Conservation (phyloP, 352 stramenopile genomes). For the Phytopythium ostracodes region DNA sequence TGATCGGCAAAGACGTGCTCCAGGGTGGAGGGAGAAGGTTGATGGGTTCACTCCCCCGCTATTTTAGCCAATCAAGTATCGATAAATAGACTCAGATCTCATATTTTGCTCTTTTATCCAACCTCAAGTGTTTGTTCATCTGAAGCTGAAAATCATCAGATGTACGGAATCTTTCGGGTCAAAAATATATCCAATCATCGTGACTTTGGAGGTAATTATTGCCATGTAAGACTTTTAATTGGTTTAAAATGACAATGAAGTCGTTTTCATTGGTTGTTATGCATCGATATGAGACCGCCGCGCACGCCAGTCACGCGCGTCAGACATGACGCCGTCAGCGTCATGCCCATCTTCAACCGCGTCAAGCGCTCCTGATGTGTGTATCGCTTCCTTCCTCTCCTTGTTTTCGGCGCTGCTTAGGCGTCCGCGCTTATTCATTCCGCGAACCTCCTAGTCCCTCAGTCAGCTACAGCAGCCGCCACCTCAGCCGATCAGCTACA, state of each 20-base stretch:
- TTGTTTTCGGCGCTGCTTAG: background rate
- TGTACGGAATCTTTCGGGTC: background rate
- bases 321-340: background rate
- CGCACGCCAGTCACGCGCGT: background rate
- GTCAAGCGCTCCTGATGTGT: background rate
- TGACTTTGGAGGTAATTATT: background rate
- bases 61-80: background rate
- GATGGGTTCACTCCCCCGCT: background rate
- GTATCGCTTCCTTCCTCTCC: background rate
- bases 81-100: background rate
- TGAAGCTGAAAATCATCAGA: background rate
- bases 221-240: background rate
- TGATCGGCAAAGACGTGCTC: background rate
- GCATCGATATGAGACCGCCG: background rate
- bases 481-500: too few relatives aligned
- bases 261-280: background rate
- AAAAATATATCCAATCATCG: background rate
- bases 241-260: too few relatives aligned
- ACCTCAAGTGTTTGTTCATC: background rate
- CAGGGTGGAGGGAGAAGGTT: background rate
- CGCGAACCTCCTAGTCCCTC: background rate
- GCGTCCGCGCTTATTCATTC: background rate
- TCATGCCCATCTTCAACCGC: constrained; percentile 1
- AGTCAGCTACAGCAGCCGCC: background rate
- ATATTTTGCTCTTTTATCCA: background rate